Evolutionary conservation across 2,329 filamentous ascomycete species (phyloP), one percentile per base, ranked within the genome.

Genomic region (Talaromyces marneffei): DNA sequence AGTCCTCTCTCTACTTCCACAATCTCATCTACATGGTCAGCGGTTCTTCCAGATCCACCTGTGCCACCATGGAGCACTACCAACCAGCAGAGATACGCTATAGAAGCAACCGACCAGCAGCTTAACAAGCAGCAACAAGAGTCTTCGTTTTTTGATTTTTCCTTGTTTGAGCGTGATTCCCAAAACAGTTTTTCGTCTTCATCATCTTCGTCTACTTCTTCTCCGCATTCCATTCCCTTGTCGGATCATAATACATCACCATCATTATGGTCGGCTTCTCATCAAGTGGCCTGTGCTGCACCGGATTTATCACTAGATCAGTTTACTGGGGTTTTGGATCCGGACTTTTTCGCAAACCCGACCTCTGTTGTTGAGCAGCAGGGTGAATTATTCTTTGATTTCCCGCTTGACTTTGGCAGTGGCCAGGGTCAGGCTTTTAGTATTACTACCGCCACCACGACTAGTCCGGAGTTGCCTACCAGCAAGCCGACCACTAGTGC

Each of bases 11-110:
- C 23, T 18, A 52, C 16, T 54, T 54, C 46, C 62, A 61, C 62
- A 48, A 63, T 63, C 54, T 55, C 57, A 59, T 57, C 58, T 60
- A 52, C 48, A 58, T 61, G 62, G 37, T 54, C 62, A 50, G 57
- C 62, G 52, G 58, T 29, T 58, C 44, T 57, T 31, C 62, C 57
- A 54, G 58, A 60, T 29, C 50, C 50, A 44, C 39, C 62, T 42
- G 62, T 40, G 23, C 62, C 57, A 37, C 62, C 62, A 63, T 63
- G 62, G 62, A 53, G 39, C 61, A 50, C 40, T 54, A 9, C 23
- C 3, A n/a, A n/a, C n/a, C n/a, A n/a, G n/a, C n/a, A n/a, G n/a
- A n/a, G n/a, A n/a, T n/a, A n/a, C n/a, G n/a, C n/a, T n/a, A n/a
- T n/a, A n/a, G n/a, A n/a, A n/a, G n/a, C n/a, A n/a, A n/a, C 33